Base-by-base conservation (phyloP, 73 alveolate species). In the Paramecium octaurelia region DNA sequence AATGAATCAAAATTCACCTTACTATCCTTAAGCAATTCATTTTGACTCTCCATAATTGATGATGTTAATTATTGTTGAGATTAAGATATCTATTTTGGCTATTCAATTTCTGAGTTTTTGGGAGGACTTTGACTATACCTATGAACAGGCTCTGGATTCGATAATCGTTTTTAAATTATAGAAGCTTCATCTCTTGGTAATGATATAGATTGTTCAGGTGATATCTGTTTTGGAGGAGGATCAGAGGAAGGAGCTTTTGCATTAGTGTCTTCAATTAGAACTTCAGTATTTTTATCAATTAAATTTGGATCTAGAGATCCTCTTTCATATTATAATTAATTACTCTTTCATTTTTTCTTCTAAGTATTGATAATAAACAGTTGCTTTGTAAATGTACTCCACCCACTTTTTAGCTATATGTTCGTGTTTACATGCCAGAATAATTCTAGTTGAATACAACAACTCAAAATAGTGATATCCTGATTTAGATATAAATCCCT, bases 1-100 rank as follows among this genome's bases (percentile, higher is more conserved):
- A 96, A 96, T 16, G 96, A 92, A 64, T 95, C 94, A 48, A 95
- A 91, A 0, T 95, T 94, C 44, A 92, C 92, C 20, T 88, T 88
- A 6, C 46, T 29, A 68, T 89, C 94, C 14, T 42, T 40, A 8
- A 89, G 12, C 6, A 40, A 70, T 42, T 64, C 75, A 40, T 43
- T 24, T n/a, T 24, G 20, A 24, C 75, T 44, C 0, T 80, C 91
- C 10, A 44, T 43, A 14, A 35, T 6, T 10, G 91, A 75, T 21
- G 59, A 36, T 12, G 36, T 4, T 24, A 36, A 31, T 8, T 36
- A 34, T 40, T n/a, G 8, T 14, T 75, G 18, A 54, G 69, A 54
- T 54, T 54, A 18, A 54, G 31, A 7, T 18, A 18, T 54, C 7
- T 3, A 14, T 54, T 18, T 54, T 54, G 69, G 23, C 8, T 54